Evolutionary conservation across 176 grass and related monocot genomes (phyloP), one percentile per base, ranked within the genome.

Genomic region (Oryza rufipogon): DNA sequence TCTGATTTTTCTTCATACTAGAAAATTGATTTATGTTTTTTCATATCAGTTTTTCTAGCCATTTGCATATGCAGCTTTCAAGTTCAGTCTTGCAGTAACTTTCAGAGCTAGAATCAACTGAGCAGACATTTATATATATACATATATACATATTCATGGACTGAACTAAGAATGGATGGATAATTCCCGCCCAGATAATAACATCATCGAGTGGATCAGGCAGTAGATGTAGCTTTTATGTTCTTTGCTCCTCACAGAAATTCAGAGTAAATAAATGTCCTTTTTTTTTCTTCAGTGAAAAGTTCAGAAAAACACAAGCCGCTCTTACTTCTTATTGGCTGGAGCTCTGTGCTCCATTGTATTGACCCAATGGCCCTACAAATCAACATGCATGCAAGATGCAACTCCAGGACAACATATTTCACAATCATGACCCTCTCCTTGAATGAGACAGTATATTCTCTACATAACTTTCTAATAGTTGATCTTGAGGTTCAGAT

Each of bases 401-500:
- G 52, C 12, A 46, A 58, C 68, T 72, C 80, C 14, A 82, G 17
- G 49, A 64, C 54, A 63, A 47, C 54, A 64, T 33, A 64, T 73
- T 73, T 83, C 80, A 47, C 70, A 64, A 83, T 75, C 71, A 49
- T 73, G 52, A 16, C 9, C 6, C 23, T 81, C 38, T 9, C 19
- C 34, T 30, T 45, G 80, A 73, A 63, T 46, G 68, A 11, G 52
- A 82, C 80, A 20, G 33, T 45, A 81, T 23, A 23, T 25, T 63
- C 56, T 23, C 54, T 20, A 20, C 52, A 9, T 7, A 22, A 2
- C 56, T 22, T 6, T 63, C n/a, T 22, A 23, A n/a, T 63, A 23
- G n/a, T 10, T 63, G 36, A 38, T 38, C 36, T 38, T 38, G 5
- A 38, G 36, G 36, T 38, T 38, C 36, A 38, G 36, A 36, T n/a